These are phyloP conservation scores for Aspergillus leporis DNA, from an alignment of 495 filamentous ascomycete genomes.

Conservation along the genomic window DNA sequence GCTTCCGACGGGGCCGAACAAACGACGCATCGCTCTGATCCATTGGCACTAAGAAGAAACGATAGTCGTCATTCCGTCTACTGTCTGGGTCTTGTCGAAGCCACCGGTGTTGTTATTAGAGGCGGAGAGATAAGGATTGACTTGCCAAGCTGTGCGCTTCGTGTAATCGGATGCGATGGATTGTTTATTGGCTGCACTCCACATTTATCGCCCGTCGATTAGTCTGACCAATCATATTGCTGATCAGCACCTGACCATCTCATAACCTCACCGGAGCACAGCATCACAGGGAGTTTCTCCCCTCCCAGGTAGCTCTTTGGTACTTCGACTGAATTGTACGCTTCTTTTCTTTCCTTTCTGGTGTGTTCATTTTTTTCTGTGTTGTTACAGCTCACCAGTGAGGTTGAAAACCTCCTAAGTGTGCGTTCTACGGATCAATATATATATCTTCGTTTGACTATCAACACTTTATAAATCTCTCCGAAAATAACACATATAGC, in stretches of 20 bases:
- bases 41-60: neutral
- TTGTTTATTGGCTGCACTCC: neutral
- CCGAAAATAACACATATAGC: too few relatives aligned
- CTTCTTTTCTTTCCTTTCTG: neutral
- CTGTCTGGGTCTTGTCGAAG: neutral
- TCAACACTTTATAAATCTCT: too few relatives aligned
- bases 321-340: too few relatives aligned
- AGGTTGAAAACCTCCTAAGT: too few relatives aligned
- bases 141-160: neutral
- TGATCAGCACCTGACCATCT: neutral
- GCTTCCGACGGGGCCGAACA: constrained; percentile 10
- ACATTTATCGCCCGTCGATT: constrained; percentile 10
- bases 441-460: neutral
- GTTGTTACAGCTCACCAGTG: neutral
- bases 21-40: neutral
- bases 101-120: too few relatives aligned
- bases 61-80: neutral
- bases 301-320: too few relatives aligned
- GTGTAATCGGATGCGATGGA: too few relatives aligned
- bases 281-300: too few relatives aligned
- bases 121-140: neutral
- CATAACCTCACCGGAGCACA: neutral
- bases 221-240: constrained; percentile 12
- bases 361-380: neutral
- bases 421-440: neutral